Conservation (phyloP, 306 rosid genomes). For the Corylus heterophylla region DNA sequence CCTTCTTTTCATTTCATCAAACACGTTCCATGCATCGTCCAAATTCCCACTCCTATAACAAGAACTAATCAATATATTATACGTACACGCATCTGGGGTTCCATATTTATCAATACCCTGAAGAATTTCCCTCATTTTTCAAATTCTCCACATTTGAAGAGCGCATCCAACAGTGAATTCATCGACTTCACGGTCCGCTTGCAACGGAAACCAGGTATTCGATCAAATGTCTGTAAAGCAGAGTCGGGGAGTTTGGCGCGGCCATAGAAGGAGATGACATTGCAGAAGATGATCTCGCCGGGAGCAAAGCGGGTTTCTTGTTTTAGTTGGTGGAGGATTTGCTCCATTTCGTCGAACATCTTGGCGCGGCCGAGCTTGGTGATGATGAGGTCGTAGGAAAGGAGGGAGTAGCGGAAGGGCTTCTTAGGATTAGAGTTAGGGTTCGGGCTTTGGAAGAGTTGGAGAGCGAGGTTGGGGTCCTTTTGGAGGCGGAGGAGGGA, state of each 20-base stretch:
- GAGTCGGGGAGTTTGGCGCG: constrained; percentile 59
- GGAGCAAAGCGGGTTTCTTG: constrained; percentile 49
- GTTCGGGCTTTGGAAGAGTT: constrained; percentile 64
- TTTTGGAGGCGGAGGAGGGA: constrained; percentile 67
- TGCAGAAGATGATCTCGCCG: constrained; percentile 66
- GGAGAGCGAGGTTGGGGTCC: constrained; percentile 59
- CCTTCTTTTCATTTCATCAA: constrained; percentile 57
- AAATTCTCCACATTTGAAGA: constrained; percentile 47
- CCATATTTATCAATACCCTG: constrained; percentile 25
- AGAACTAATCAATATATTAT: constrained; percentile 60
- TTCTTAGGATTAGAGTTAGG: constrained; percentile 25
- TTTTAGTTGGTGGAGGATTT: constrained; percentile 53
- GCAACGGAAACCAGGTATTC: constrained; percentile 55
- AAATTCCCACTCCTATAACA: constrained; percentile 22
- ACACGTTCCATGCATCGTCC: constrained; percentile 44
- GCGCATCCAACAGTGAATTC: constrained; percentile 61
- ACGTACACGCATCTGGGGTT: constrained; percentile 62
- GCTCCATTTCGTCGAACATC: constrained; percentile 74
- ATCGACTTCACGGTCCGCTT: constrained; percentile 52
- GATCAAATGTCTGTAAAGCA: constrained; percentile 53
- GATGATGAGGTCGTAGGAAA: constrained; percentile 75
- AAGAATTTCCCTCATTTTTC: constrained; percentile 29
- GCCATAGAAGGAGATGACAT: constrained; percentile 65
- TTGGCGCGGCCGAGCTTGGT: constrained; percentile 75
- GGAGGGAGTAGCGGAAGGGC: constrained; percentile 55